These are phyloP conservation scores for Protomyces inundatus DNA, from an alignment of 1,139 yeast species.

Conservation along the genomic window DNA sequence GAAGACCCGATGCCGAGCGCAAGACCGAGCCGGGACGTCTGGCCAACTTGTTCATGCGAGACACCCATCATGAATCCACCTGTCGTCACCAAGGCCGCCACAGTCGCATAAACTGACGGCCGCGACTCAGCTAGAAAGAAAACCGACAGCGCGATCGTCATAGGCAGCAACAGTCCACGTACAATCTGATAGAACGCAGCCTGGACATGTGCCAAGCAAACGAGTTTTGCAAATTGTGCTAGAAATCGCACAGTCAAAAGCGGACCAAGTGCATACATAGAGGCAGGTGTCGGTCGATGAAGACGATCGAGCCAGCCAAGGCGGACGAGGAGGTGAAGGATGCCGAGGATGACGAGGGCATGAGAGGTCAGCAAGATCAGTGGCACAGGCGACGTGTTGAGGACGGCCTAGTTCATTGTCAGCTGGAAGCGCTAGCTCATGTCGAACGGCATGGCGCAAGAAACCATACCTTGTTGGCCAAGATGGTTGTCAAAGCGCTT, in stretches of 20 bases:
- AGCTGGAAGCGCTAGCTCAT: neutral
- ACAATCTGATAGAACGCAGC: conserved; percentile 24
- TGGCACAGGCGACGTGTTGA: neutral
- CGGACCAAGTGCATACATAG: neutral
- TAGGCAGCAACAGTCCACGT: conserved; percentile 17
- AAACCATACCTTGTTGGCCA: neutral
- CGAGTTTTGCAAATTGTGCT: conserved; percentile 4
- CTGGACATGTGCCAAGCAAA: conserved; percentile 7
- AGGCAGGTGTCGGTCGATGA: neutral
- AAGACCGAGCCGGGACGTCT: conserved; percentile 3
- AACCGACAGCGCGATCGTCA: conserved; percentile 6
- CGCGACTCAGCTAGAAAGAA: conserved; percentile 1
- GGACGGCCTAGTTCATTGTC: neutral
- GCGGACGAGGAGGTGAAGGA: neutral
- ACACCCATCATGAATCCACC: conserved; percentile 16
- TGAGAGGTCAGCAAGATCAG: neutral
- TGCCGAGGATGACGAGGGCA: neutral
- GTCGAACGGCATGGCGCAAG: neutral
- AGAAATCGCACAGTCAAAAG: neutral
- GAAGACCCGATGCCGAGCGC: conserved; percentile 14
- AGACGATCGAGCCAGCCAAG: neutral
- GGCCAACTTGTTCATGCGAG: neutral
- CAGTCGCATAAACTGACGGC: neutral
- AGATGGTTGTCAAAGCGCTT: neutral
- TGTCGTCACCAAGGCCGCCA: neutral